Evolutionary conservation across 1,284 basidiomycete species (phyloP).

Genomic region (Austropuccinia psidii): DNA sequence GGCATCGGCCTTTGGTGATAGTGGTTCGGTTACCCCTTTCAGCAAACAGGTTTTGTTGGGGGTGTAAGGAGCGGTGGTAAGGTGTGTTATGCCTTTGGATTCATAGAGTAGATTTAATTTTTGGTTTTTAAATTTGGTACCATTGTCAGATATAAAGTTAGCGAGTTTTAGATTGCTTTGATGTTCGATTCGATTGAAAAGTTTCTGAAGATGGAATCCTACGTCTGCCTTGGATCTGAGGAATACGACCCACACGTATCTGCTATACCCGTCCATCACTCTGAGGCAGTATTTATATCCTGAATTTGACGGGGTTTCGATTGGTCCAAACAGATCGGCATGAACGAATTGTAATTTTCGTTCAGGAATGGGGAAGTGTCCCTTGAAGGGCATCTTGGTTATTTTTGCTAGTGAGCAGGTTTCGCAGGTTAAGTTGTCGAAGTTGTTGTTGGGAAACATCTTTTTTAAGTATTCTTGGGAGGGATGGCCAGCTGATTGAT

Average conservation of each 20-base stretch:
- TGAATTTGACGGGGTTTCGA: not conserved
- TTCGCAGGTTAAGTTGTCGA: not conserved
- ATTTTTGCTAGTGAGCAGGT: conserved; percentile 3
- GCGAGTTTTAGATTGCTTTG: too few relatives aligned
- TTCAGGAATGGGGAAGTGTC: not conserved
- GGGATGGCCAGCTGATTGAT: conserved; percentile 1
- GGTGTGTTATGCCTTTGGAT: not conserved
- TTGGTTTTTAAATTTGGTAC: not conserved
- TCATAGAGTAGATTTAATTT: not conserved
- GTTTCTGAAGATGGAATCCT: too few relatives aligned
- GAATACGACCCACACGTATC: not conserved
- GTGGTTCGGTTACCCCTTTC: conserved; percentile 7
- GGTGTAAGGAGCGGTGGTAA: conserved; percentile 13
- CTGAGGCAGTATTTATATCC: conserved; percentile 15
- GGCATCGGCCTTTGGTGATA: not conserved
- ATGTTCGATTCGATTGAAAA: too few relatives aligned
- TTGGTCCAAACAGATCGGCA: conserved; percentile 17
- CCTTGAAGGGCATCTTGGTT: not conserved
- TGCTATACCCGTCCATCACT: not conserved
- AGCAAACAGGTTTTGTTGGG: conserved; percentile 17
- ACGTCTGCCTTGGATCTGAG: not conserved
- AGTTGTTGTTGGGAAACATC: not conserved
- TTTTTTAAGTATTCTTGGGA: not conserved
- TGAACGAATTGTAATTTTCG: not conserved
- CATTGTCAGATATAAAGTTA: conserved; percentile 23